These are phyloP conservation scores for Mitragyna speciosa DNA, from an alignment of 257 asterid genomes.

Conservation along the genomic window DNA sequence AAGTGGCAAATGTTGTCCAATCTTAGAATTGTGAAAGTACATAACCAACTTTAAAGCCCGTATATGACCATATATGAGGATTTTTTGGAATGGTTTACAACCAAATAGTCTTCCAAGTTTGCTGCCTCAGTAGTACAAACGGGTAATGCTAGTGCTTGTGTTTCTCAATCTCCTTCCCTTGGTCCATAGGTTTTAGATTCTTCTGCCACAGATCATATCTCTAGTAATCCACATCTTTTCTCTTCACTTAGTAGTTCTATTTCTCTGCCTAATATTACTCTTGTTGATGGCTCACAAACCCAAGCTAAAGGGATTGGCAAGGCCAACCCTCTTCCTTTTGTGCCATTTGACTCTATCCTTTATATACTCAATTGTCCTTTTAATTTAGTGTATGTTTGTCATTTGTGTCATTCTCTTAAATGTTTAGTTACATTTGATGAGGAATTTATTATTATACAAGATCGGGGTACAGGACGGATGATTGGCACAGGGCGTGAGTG, in stretches of 20 bases:
- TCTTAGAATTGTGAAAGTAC: background rate
- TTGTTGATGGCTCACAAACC: too few species aligned
- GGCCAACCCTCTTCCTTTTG: too few species aligned
- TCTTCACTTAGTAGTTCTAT: background rate
- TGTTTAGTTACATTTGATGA: too few species aligned
- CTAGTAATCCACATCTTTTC: background rate
- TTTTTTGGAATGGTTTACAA: background rate
- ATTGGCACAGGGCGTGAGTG: slow-evolving; percentile 13
- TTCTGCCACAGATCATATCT: background rate
- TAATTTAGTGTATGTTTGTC: background rate
- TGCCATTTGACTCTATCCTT: too few species aligned
- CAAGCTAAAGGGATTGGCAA: too few species aligned
- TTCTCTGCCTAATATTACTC: background rate
- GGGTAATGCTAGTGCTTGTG: background rate
- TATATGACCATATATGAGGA: background rate
- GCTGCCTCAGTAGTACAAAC: too few species aligned
- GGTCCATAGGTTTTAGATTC: background rate
- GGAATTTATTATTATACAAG: too few species aligned
- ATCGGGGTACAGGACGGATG: background rate
- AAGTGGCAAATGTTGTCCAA: background rate
- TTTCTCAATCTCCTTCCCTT: slow-evolving; percentile 2
- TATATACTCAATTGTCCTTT: too few species aligned
- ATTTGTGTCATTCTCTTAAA: too few species aligned
- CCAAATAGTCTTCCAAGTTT: background rate
- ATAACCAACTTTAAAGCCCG: too few species aligned